These are phyloP conservation scores for Filosporella fistucella DNA, from an alignment of 495 filamentous ascomycete species.

Conservation along the genomic window DNA sequence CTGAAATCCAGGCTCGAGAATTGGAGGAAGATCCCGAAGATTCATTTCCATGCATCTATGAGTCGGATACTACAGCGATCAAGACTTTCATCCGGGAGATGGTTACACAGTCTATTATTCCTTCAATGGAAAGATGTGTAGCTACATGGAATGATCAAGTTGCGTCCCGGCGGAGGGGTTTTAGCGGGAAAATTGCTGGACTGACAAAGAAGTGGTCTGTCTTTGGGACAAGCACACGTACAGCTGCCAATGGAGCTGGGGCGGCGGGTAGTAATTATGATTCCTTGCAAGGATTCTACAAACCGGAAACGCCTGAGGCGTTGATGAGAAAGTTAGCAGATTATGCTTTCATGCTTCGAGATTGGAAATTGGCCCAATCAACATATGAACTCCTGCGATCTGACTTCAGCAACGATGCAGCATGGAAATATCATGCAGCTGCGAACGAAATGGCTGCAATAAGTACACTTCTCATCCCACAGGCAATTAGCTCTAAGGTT, in stretches of 20 bases:
- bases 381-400: constrained; percentile 84
- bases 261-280: constrained; percentile 68
- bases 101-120: constrained; percentile 85
- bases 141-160: constrained; percentile 97
- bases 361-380: constrained; percentile 87
- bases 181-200: constrained; percentile 87
- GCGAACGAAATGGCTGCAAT: constrained; percentile 91
- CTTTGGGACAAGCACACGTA: constrained; percentile 55
- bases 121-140: constrained; percentile 88
- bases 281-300: constrained; percentile 68
- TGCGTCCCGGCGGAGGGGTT: constrained; percentile 79
- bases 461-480: constrained; percentile 69
- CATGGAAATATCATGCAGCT: constrained; percentile 91
- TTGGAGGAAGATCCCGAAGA: constrained; percentile 61
- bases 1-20: constrained; percentile 58
- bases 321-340: constrained; percentile 91
- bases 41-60: constrained; percentile 75
- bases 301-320: constrained; percentile 79
- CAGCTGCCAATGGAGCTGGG: constrained; percentile 27
- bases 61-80: constrained; percentile 85
- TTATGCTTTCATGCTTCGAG: constrained; percentile 92
- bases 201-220: constrained; percentile 80
- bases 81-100: constrained; percentile 87
- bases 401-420: constrained; percentile 92
- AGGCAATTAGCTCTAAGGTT: constrained; percentile 63